Evolutionary conservation across 306 rosid genomes (phyloP).

Genomic region (Macrotyloma uniflorum): DNA sequence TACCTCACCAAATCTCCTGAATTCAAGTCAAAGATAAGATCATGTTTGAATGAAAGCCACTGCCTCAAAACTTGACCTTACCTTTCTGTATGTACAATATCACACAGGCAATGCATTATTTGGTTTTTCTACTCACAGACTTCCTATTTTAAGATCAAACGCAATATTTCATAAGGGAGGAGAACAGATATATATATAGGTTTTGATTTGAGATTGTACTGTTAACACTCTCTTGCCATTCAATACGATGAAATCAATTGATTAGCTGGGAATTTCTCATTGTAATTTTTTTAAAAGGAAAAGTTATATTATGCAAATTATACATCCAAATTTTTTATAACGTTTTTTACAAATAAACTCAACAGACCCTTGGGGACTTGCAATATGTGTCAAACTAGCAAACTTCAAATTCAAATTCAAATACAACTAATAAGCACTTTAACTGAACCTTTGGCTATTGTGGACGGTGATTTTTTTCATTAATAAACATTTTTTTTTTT

Average conservation of each 20-base stretch:
- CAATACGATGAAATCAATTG: too few species aligned
- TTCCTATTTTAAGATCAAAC: background rate
- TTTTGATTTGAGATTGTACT: background rate
- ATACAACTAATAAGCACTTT: background rate
- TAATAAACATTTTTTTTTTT: too few species aligned
- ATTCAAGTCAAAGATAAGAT: slow-evolving; percentile 36
- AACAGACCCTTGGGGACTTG: background rate
- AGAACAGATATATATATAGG: background rate
- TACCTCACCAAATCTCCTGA: slow-evolving; percentile 8
- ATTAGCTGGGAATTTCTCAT: too few species aligned
- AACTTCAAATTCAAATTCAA: background rate
- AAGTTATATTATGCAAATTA: too few species aligned
- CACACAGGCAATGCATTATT: background rate
- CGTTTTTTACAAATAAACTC: background rate
- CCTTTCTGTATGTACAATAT: background rate
- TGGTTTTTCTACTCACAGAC: background rate
- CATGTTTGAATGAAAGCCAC: background rate
- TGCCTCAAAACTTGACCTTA: slow-evolving; percentile 37
- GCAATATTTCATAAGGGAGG: background rate
- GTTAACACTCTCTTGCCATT: too few species aligned
- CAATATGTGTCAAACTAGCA: background rate
- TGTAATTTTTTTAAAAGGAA: too few species aligned
- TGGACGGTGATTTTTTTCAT: background rate
- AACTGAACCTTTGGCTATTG: background rate
- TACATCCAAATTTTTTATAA: too few species aligned